Evolutionary conservation across 257 asterid genomes (phyloP).

Genomic region (Anisodus acutangulus): DNA sequence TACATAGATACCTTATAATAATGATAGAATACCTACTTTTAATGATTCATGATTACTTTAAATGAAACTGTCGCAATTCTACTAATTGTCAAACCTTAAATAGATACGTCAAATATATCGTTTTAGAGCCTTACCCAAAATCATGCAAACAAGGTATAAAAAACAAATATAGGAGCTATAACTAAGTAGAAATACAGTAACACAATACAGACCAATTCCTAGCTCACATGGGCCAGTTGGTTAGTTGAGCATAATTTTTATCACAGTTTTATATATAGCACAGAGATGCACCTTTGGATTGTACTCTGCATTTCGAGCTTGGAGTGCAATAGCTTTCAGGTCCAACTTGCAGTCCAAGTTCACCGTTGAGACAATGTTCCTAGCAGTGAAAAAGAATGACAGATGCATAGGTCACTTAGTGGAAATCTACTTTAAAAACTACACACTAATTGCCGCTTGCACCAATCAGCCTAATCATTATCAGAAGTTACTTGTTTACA

Average conservation of each 20-base stretch:
- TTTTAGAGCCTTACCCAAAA: not conserved
- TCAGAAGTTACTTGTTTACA: not conserved
- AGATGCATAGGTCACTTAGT: not conserved
- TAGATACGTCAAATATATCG: not conserved
- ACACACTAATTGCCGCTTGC: not conserved
- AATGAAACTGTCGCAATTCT: not conserved
- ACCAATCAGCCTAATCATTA: not conserved
- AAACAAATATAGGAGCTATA: too few relatives aligned
- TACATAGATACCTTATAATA: not conserved
- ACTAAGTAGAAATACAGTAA: not conserved
- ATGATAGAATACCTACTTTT: not conserved
- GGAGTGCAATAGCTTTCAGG: slow-evolving; percentile 88
- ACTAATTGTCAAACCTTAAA: not conserved
- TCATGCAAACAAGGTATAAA: not conserved
- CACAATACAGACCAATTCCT: not conserved
- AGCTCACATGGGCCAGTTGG: not conserved
- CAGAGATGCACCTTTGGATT: slow-evolving; percentile 71
- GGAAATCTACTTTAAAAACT: not conserved
- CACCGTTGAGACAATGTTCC: slow-evolving; percentile 93
- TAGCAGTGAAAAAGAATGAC: slow-evolving; percentile 30
- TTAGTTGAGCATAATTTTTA: not conserved
- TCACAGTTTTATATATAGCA: not conserved
- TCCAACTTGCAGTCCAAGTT: slow-evolving; percentile 90
- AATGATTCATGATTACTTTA: not conserved
- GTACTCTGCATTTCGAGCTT: slow-evolving; percentile 92